Evolutionary conservation across 106 monocot genomes (phyloP), one percentile per base, ranked within the genome.

Genomic region (Triglochin maritima): DNA sequence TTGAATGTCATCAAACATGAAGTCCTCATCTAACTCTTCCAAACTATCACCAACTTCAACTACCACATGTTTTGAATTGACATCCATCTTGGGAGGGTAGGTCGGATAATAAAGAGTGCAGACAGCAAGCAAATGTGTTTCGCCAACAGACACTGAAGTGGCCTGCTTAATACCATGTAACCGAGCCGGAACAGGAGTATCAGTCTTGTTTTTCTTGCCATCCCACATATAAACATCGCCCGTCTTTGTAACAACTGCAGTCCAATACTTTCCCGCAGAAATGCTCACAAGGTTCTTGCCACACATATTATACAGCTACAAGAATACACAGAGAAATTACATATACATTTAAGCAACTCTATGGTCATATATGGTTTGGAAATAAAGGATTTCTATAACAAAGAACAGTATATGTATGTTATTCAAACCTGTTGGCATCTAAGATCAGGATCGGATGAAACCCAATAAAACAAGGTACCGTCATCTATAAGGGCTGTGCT

Each of bases 151-250:
- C 14, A 88, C 88, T 67, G 98, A 98, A 47, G 82, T 84, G 51
- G 82, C 88, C 67, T 66, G 83, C 65, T 92, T 98, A 57, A 88
- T 56, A 57, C 96, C 96, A 73, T 91, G 81, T 47, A 98, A 72
- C 9, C 98, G 91, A 65, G 86, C 79, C 44, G 79, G 70, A 47
- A 77, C 50, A 54, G 88, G 91, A 70, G 57, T 60, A 9, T 78
- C 81, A 74, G 73, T 75, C 64, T 83, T 89, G 17, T 63, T 61
- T 47, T 84, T 90, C 72, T 98, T 98, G 11, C 88, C 98, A 78
- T 98, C 92, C 83, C 83, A 92, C 82, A 86, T 86, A 64, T 80
- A 98, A 53, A 98, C 84, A 79, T 98, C 98, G 17, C 98, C 98
- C 3, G 76, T 82, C 60, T 73, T 64, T 6, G 91, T 92, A 62